Evolutionary conservation across 208 protist genomes (phyloP).

Genomic region (Leishmania amazonensis): DNA sequence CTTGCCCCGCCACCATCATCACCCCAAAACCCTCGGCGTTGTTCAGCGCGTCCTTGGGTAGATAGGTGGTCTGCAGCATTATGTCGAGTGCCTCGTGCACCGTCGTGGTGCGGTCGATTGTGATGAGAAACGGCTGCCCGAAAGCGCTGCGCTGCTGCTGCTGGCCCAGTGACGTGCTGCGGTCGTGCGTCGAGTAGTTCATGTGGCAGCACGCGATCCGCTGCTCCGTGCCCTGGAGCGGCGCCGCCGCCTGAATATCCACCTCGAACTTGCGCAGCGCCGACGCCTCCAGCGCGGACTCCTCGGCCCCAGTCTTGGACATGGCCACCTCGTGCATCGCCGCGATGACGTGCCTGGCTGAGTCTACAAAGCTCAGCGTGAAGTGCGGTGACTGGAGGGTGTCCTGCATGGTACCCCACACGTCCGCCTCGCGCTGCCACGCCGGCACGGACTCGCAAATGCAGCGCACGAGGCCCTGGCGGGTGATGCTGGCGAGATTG

Average conservation of each 20-base stretch:
- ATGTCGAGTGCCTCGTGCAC: constrained; percentile 44
- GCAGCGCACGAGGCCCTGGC: constrained; percentile 30
- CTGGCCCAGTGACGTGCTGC: background rate
- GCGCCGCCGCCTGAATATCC: constrained; percentile 45
- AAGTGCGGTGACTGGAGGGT: constrained; percentile 40
- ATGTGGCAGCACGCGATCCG: constrained; percentile 76
- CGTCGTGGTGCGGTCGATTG: constrained; percentile 41
- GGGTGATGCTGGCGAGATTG: constrained; percentile 16
- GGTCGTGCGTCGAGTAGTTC: constrained; percentile 28
- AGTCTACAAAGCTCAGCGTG: constrained; percentile 44
- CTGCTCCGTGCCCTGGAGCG: constrained; percentile 45
- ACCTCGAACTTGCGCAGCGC: constrained; percentile 37
- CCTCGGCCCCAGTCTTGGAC: constrained; percentile 12
- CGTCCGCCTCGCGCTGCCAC: constrained; percentile 42
- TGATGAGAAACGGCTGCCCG: constrained; percentile 73
- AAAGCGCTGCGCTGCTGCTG: constrained; percentile 37
- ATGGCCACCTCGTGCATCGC: constrained; percentile 55
- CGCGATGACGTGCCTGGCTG: constrained; percentile 32
- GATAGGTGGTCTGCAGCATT: constrained; percentile 41
- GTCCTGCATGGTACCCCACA: constrained; percentile 37
- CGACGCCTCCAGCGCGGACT: constrained; percentile 27
- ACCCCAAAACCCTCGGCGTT: constrained; percentile 33
- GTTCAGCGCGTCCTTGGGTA: constrained; percentile 44
- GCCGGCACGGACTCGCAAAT: constrained; percentile 35
- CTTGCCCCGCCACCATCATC: constrained; percentile 59